Conservation (phyloP, 148 eudicot genomes). For the Diospyros kaki region DNA sequence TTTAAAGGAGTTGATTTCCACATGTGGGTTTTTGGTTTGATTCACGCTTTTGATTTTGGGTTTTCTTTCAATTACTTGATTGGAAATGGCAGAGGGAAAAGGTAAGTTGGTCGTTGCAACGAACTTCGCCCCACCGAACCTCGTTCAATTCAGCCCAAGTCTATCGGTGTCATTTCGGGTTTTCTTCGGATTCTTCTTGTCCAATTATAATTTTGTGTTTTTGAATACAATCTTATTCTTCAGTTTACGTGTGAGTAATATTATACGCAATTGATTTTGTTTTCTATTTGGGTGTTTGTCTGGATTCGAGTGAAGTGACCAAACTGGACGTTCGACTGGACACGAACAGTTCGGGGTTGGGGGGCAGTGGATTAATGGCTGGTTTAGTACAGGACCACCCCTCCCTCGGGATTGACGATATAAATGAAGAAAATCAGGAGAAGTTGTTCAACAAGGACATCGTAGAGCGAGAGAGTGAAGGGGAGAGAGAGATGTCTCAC, state of each 20-base stretch:
- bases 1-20: too few species aligned
- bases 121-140: background rate
- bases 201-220: background rate
- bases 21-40: too few species aligned
- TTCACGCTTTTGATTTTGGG: too few species aligned
- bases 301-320: constrained; percentile 27
- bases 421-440: constrained; percentile 20
- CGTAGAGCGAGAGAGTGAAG: constrained; percentile 24
- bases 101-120: too few species aligned
- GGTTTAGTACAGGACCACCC: constrained; percentile 31
- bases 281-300: background rate
- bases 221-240: too few species aligned
- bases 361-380: constrained; percentile 35
- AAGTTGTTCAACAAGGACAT: constrained; percentile 5
- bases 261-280: background rate
- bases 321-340: constrained; percentile 22
- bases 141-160: background rate
- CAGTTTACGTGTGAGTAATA: background rate
- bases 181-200: background rate
- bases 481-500: constrained; percentile 46
- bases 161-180: background rate
- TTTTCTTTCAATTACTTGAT: too few species aligned
- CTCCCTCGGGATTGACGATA: constrained; percentile 31
- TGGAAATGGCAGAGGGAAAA: too few species aligned
- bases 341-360: constrained; percentile 22